Percentiles rank a stretch among this genome's conserved stretches.
phyloP scores from a whole-genome alignment of 345 rosid genomes.

The Ceriops decandra region DNA sequence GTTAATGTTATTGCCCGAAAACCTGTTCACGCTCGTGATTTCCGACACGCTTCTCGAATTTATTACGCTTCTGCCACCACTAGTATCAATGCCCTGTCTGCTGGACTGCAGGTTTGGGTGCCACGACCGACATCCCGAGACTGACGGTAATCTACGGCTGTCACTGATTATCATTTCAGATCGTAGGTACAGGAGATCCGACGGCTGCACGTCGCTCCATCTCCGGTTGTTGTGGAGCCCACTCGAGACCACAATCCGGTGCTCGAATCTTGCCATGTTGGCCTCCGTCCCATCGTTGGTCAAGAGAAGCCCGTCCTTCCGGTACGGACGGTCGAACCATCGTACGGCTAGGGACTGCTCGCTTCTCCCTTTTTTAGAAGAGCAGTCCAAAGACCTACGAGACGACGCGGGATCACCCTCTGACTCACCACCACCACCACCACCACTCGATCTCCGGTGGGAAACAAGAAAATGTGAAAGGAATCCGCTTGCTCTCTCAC shows the following conservation, averaged over 20 bases:
- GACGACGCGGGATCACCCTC: conserved; percentile 23
- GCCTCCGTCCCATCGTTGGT: conserved; percentile 4
- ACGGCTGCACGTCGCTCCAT: conserved; percentile 82
- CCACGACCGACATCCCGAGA: conserved; percentile 12
- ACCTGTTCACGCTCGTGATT: conserved; percentile 60
- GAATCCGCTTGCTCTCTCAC: conserved; percentile 31
- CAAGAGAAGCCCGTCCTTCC: conserved; percentile 64
- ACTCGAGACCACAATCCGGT: conserved; percentile 60
- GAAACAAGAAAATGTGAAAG: conserved; percentile 3
- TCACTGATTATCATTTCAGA: conserved; percentile 70
- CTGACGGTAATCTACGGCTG: conserved; percentile 32
- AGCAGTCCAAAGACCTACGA: conserved; percentile 57
- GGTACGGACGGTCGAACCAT: conserved; percentile 40
- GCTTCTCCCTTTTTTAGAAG: conserved; percentile 19
- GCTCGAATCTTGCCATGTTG: conserved; percentile 45
- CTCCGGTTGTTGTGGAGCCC: conserved; percentile 28
- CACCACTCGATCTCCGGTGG: background rate
- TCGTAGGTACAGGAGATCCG: conserved; percentile 62
- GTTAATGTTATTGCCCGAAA: conserved; percentile 32
- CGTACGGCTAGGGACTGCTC: conserved; percentile 33
- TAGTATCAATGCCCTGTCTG: background rate
- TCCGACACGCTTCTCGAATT: conserved; percentile 75
- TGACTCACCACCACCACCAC: background rate
- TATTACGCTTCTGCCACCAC: conserved; percentile 50
- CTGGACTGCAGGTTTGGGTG: conserved; percentile 5